A percentile compares a stretch with the other conserved stretches of the same genome.
Evolutionary conservation across 2,329 filamentous ascomycete genomes (phyloP).

Genomic region (Daldinia eschscholtzii): DNA sequence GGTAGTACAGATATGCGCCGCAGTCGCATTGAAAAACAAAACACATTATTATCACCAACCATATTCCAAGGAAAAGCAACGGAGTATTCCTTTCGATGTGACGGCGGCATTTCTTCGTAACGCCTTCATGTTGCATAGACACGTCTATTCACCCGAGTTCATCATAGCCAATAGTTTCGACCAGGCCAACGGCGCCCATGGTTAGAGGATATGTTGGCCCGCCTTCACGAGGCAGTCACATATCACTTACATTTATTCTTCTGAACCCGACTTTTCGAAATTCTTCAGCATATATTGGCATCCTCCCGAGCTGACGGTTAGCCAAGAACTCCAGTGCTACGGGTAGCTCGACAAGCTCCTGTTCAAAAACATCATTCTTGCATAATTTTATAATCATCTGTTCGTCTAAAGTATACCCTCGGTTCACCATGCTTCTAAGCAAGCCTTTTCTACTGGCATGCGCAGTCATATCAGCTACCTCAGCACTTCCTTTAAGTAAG

Average conservation of each 20-base stretch:
- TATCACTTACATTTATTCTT: background rate
- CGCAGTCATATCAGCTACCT: conserved; percentile 7
- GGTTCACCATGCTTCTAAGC: background rate
- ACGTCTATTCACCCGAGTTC: conserved; percentile 11
- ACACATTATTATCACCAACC: conserved; percentile 2
- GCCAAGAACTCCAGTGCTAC: conserved; percentile 4
- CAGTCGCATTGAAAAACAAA: conserved; percentile 3
- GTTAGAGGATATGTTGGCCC: background rate
- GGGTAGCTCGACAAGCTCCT: background rate
- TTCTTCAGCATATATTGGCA: conserved; percentile 8
- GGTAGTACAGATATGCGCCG: conserved; percentile 8
- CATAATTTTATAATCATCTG: background rate
- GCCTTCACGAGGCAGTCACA: background rate
- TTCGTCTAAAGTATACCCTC: background rate
- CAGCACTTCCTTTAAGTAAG: conserved; percentile 22
- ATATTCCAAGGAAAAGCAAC: background rate
- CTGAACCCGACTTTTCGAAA: background rate
- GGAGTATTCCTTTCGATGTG: conserved; percentile 1
- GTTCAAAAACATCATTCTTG: background rate
- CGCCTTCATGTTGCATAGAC: conserved; percentile 17
- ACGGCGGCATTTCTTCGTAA: conserved; percentile 7
- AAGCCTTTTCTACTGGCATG: conserved; percentile 12
- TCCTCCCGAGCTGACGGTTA: background rate
- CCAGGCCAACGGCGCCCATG: background rate
- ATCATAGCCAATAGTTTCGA: conserved; percentile 8